A percentile compares a stretch with the other conserved stretches of the same genome.
Conservation (phyloP, 2,329 filamentous ascomycete species). For the Xylariaceae sp. region DNA sequence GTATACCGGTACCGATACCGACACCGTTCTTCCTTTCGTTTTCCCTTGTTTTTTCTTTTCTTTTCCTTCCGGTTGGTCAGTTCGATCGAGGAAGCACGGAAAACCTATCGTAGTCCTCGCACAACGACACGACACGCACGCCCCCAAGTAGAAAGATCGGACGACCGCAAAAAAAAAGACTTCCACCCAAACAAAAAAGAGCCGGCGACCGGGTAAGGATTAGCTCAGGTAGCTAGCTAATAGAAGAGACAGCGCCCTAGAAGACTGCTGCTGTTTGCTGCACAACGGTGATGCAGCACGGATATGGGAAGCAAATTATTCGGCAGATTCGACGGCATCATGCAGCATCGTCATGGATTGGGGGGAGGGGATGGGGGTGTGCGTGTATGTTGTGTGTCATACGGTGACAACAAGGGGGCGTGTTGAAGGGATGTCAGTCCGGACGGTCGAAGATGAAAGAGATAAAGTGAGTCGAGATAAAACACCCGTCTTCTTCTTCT, state of each 20-base stretch:
- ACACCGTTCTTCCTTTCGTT: neutral
- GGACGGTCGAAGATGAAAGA: neutral
- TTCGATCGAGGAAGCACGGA: too few species aligned
- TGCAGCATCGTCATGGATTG: conserved; percentile 28
- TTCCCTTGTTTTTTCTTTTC: neutral
- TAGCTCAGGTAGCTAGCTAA: conserved; percentile 20
- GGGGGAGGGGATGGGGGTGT: neutral
- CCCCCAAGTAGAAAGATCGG: conserved; percentile 9
- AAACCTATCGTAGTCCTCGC: too few species aligned
- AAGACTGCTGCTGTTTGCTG: conserved; percentile 24
- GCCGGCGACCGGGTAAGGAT: conserved; percentile 25
- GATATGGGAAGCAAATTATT: conserved; percentile 32
- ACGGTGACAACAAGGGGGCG: neutral
- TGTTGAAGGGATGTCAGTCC: neutral
- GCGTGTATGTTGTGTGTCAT: conserved; percentile 1
- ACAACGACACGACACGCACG: neutral
- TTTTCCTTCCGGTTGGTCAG: neutral
- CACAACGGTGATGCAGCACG: conserved; percentile 30
- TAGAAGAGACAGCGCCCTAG: conserved; percentile 2
- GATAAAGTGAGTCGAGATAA: conserved; percentile 10
- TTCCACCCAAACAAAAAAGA: conserved; percentile 1
- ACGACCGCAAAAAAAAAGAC: neutral
- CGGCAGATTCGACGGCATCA: conserved; percentile 29
- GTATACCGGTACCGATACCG: neutral
- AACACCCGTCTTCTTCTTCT: neutral